phyloP scores from a whole-genome alignment of 2,329 filamentous ascomycete genomes.

The Clonostachys byssicola region DNA sequence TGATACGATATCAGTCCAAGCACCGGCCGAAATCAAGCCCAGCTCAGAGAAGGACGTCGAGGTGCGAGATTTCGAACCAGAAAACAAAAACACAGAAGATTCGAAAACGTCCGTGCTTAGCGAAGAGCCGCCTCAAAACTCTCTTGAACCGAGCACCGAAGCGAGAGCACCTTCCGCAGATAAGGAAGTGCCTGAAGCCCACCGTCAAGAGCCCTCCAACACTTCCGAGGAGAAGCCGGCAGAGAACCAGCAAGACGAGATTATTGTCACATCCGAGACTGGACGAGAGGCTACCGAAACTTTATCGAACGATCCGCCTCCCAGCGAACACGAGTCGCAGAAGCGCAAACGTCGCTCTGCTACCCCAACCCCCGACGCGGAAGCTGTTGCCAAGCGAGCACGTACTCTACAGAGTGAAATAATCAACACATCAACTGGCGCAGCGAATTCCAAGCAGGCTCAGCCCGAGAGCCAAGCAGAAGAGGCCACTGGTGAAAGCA shows the following conservation, averaged over 20 bases:
- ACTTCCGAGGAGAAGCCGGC: not conserved
- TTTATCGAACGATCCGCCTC: not conserved
- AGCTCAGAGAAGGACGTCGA: not conserved
- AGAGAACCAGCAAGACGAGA: no score
- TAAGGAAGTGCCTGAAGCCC: not conserved
- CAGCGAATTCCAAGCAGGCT: slow-evolving; percentile 5
- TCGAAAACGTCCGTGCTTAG: not conserved
- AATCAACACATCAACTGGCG: not conserved
- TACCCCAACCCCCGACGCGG: slow-evolving; percentile 52
- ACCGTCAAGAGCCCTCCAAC: not conserved
- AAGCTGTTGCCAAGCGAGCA: slow-evolving; percentile 52
- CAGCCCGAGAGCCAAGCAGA: not conserved
- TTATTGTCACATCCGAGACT: no score
- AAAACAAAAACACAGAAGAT: not conserved
- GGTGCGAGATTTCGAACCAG: no score
- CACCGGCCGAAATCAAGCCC: not conserved
- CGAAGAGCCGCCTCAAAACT: slow-evolving; percentile 10
- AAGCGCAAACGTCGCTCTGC: slow-evolving; percentile 66
- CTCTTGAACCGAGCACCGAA: no score
- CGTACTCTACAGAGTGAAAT: slow-evolving; percentile 28
- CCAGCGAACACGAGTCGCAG: slow-evolving; percentile 37
- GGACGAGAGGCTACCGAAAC: no score
- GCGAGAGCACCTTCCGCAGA: not conserved
- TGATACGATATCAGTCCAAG: slow-evolving; percentile 1
- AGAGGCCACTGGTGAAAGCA: not conserved